These are phyloP conservation scores for Ophiostoma populinum DNA, from an alignment of 2,329 filamentous ascomycete species.

Conservation along the genomic window DNA sequence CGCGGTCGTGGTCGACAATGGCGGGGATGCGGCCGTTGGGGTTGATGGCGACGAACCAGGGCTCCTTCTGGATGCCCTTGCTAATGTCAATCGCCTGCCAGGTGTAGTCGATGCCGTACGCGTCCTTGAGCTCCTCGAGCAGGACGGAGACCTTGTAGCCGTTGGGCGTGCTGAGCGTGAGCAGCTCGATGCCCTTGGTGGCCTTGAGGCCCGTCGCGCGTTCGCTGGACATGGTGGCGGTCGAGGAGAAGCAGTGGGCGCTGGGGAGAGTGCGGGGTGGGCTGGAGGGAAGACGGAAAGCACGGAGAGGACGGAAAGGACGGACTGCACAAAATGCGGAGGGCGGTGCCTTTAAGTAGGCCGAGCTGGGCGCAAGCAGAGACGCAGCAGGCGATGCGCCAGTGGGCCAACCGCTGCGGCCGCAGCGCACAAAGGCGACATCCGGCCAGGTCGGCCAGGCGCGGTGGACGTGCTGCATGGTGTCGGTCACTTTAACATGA, in stretches of 20 bases:
- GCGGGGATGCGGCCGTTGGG: slow-evolving; percentile 51
- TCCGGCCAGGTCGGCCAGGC: too few species aligned
- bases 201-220: slow-evolving; percentile 39
- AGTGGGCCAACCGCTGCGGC: too few species aligned
- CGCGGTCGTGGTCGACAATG: slow-evolving; percentile 47
- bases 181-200: slow-evolving; percentile 45
- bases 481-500: too few species aligned
- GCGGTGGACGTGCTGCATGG: too few species aligned
- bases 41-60: slow-evolving; percentile 44
- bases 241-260: background rate
- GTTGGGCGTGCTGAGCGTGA: slow-evolving; percentile 30
- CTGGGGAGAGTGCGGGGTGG: too few species aligned
- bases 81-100: slow-evolving; percentile 40
- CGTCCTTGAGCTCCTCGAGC: slow-evolving; percentile 49
- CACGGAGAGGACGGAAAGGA: too few species aligned
- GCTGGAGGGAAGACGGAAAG: too few species aligned
- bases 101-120: slow-evolving; percentile 43
- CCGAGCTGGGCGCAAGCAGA: too few species aligned
- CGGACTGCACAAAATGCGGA: too few species aligned
- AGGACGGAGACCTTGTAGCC: slow-evolving; percentile 38
- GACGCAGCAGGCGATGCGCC: too few species aligned
- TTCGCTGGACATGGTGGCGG: slow-evolving; percentile 16
- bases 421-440: too few species aligned
- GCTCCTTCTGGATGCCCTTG: slow-evolving; percentile 48
- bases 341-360: too few species aligned